Evolutionary conservation across 1,139 yeast genomes (phyloP), one percentile per base, ranked within the genome.

Genomic region (Saccharomyces hybrid): DNA sequence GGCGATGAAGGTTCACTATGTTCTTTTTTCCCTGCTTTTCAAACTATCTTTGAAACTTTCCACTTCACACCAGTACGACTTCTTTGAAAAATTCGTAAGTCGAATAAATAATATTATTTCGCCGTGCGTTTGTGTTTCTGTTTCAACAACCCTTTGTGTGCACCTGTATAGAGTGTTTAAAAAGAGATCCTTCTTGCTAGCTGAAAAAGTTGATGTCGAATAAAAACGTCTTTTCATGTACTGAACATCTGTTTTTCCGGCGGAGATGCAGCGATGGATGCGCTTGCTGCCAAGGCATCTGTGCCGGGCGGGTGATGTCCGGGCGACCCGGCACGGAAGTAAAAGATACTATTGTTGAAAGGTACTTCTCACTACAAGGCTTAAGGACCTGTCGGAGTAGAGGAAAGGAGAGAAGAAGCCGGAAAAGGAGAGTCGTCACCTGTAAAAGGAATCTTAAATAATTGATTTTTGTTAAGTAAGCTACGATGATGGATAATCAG

Each of bases 161-260:
- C 31, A 29, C 31, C 13, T 9, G 11, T 31, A 11, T 38, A 25
- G 23, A 16, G 13, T 20, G 44, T 38, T 3, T 38, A 11, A 16
- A 8, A 38, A 38, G 44, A 38, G n/a, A 20, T 31, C 25, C 38
- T 47, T 31, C 23, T 28, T 31, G 20, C 38, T 16, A 28, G 49
- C 49, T 28, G 49, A 47, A 20, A 47, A 47, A 28, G 23, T 47
- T 26, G n/a, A 31, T 47, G 23, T 47, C 38, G 44, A 38, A 38
- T 47, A 28, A 47, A 47, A 31, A 31, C 34, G 16, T 28, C 34
- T 47, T 47, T 25, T 31, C 31, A 28, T 47, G 34, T 47, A 47
- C 49, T n/a, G 49, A 47, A 47, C 31, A 20, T 28, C 34, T 47
- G 14, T 47, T 47, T 28, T 31, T 38, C 44, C 44, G 25, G 23